These are phyloP conservation scores for Nicotiana attenuata DNA, from an alignment of 257 asterid species.

Conservation along the genomic window DNA sequence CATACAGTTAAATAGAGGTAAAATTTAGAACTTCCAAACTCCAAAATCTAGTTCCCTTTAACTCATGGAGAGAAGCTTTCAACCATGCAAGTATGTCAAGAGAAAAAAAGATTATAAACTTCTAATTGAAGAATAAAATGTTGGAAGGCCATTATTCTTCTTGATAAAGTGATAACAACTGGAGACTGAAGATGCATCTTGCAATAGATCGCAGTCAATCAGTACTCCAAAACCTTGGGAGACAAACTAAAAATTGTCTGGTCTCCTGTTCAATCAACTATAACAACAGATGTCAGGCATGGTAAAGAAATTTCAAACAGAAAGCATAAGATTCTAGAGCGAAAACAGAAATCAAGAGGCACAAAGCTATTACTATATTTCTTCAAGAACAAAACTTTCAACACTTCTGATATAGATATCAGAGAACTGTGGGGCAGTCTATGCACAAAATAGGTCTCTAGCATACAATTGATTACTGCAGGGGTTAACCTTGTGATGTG, in stretches of 20 bases:
- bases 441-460: not conserved
- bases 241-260: not conserved
- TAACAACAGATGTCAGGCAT: not conserved
- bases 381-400: not conserved
- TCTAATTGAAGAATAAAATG: not conserved
- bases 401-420: not conserved
- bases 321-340: not conserved
- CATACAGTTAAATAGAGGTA: not conserved
- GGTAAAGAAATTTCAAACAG: not conserved
- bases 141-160: not conserved
- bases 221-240: not conserved
- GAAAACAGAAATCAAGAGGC: slow-evolving; percentile 1
- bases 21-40: not conserved
- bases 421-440: not conserved
- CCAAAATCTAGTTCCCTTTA: not conserved
- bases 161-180: not conserved
- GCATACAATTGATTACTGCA: not conserved
- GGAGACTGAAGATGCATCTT: not conserved
- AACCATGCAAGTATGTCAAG: not conserved
- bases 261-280: not conserved
- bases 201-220: not conserved
- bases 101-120: not conserved
- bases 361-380: not conserved
- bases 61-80: not conserved
- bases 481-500: not conserved